These are phyloP conservation scores for Lyophyllum decastes DNA, from an alignment of 768 basidiomycete species.

Conservation along the genomic window DNA sequence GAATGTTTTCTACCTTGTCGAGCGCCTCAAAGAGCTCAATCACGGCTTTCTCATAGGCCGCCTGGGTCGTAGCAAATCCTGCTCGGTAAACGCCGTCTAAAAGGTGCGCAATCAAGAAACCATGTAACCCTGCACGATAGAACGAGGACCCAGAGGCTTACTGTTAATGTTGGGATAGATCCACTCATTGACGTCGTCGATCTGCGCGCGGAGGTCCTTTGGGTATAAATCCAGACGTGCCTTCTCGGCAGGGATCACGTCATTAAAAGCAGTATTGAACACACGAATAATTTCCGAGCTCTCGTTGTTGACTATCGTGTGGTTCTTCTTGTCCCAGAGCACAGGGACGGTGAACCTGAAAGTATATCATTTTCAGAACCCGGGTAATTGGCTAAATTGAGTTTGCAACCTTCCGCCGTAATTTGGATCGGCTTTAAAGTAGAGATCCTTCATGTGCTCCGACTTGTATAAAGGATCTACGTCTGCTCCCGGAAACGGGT, in stretches of 20 bases:
- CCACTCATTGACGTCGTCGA: constrained; percentile 85
- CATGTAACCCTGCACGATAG: not conserved
- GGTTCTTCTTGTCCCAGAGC: constrained; percentile 88
- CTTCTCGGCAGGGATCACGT: constrained; percentile 64
- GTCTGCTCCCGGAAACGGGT: constrained; percentile 72
- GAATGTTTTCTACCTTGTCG: constrained; percentile 76
- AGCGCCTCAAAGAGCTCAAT: constrained; percentile 73
- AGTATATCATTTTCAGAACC: not conserved
- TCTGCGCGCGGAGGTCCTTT: constrained; percentile 63
- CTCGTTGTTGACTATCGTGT: constrained; percentile 95
- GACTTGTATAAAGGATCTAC: constrained; percentile 71
- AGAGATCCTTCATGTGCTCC: constrained; percentile 81
- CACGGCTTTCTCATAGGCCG: constrained; percentile 81
- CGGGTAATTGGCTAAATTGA: not conserved
- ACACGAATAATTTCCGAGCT: constrained; percentile 94
- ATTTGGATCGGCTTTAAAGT: constrained; percentile 70
- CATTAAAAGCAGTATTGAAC: constrained; percentile 85
- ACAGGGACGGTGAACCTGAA: constrained; percentile 83
- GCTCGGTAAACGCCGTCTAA: constrained; percentile 85
- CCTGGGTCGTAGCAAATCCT: constrained; percentile 83
- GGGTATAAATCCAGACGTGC: constrained; percentile 81
- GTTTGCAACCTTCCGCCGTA: constrained; percentile 63
- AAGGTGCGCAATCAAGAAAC: not conserved
- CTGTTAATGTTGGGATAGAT: constrained; percentile 86
- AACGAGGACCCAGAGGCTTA: constrained; percentile 33